A percentile compares a stretch with the other conserved stretches of the same genome.
These are phyloP conservation scores for Hygrophila difformis DNA, from an alignment of 257 asterid species.

Conservation along the genomic window DNA sequence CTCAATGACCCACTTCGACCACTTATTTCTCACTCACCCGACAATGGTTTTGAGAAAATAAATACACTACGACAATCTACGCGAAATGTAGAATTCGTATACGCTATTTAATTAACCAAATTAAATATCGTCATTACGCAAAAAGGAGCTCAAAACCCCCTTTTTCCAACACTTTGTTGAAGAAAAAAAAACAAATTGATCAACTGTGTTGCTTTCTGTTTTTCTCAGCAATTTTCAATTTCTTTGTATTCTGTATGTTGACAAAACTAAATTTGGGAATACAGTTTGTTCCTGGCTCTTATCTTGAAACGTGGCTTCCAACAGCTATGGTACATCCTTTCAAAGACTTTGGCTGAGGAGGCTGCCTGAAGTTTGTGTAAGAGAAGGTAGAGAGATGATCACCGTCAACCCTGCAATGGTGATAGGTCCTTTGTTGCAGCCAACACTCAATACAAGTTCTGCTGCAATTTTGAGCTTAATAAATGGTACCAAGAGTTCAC, in stretches of 20 bases:
- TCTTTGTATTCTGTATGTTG: background rate
- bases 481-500: constrained; percentile 33
- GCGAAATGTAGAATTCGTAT: too few species aligned
- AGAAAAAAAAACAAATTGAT: too few species aligned
- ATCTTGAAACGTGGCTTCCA: background rate
- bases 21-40: too few species aligned
- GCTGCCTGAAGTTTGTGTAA: constrained; percentile 70
- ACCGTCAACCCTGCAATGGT: constrained; percentile 66
- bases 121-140: too few species aligned
- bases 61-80: too few species aligned
- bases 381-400: constrained; percentile 69
- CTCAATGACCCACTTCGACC: too few species aligned
- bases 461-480: constrained; percentile 50
- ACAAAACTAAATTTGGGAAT: background rate
- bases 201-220: too few species aligned
- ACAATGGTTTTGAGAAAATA: too few species aligned
- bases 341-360: constrained; percentile 77
- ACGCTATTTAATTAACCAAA: too few species aligned
- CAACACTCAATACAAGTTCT: constrained; percentile 67
- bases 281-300: background rate
- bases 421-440: constrained; percentile 72
- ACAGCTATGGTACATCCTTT: constrained; percentile 71
- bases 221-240: background rate
- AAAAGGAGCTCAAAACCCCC: too few species aligned
- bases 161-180: too few species aligned